Conservation (phyloP, 495 filamentous ascomycete genomes). For the Cenococcum geophilum region DNA sequence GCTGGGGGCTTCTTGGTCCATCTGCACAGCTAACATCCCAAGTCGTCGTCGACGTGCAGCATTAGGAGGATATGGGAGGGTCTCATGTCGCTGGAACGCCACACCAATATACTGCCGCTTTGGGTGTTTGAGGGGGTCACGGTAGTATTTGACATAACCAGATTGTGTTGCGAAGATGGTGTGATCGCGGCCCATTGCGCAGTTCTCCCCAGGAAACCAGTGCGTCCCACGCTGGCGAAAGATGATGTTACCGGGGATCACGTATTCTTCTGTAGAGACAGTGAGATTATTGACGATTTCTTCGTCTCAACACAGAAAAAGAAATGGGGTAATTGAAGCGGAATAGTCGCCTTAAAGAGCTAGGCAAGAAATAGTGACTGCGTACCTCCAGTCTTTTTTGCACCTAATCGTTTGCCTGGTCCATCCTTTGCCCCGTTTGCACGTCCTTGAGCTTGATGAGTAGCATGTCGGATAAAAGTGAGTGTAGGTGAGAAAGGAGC, state of each 20-base stretch:
- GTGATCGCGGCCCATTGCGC: slow-evolving; percentile 90
- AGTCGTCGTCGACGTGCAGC: slow-evolving; percentile 62
- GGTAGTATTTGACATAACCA: slow-evolving; percentile 95
- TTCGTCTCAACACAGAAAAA: neutral
- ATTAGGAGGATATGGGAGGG: slow-evolving; percentile 67
- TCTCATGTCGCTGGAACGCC: slow-evolving; percentile 66
- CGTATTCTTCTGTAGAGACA: slow-evolving; percentile 63
- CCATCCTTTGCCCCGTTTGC: slow-evolving; percentile 80
- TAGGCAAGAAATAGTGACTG: slow-evolving; percentile 10
- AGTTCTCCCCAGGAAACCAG: slow-evolving; percentile 94
- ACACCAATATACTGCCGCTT: slow-evolving; percentile 89
- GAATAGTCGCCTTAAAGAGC: neutral
- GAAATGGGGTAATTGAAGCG: neutral
- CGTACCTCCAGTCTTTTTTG: slow-evolving; percentile 81
- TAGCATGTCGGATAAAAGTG: slow-evolving; percentile 58
- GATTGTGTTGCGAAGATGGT: slow-evolving; percentile 81
- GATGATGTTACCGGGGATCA: slow-evolving; percentile 93
- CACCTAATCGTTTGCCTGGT: slow-evolving; percentile 86
- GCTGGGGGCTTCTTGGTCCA: slow-evolving; percentile 1
- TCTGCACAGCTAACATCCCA: slow-evolving; percentile 52
- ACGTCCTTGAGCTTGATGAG: slow-evolving; percentile 79
- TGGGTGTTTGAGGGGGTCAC: slow-evolving; percentile 70
- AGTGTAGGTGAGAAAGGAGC: slow-evolving; percentile 25
- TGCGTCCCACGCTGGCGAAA: slow-evolving; percentile 91
- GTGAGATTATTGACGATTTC: neutral